Evolutionary conservation across 306 rosid species (phyloP), one percentile per base, ranked within the genome.

Genomic region (Cicer judaicum): DNA sequence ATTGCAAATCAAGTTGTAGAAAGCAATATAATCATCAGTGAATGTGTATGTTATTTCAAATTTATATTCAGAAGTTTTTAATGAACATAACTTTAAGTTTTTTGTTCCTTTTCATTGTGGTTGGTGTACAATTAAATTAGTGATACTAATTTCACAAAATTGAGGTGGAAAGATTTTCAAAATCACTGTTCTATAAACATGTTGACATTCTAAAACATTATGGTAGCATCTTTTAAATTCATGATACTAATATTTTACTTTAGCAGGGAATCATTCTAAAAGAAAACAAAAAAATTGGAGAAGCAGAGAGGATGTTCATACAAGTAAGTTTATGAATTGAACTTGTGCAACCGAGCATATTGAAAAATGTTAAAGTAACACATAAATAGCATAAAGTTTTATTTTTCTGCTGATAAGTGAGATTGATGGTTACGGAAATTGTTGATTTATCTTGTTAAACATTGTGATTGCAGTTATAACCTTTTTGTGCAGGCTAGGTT

Each of bases 221-320:
- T 36, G 10, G 18, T 12, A 29, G 5, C 65, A 59, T 36, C 15
- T 59, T 29, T 13, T 59, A 59, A 59, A 41, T 55, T 2, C 70
- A 54, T 41, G 40, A 81, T 64, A 79, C 44, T 76, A 29, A 74
- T 13, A 75, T 40, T 50, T 70, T 76, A 42, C 36, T 72, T 79
- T 13, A 83, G 76, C 86, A 93, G 97, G 98, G 97, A 80, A 88
- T 91, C 84, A 87, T 91, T 81, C 77, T 93, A 69, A 89, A 88
- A 82, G 91, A 93, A 84, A 93, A 89, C 76, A 91, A 89, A 16
- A 91, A 85, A 60, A 57, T 75, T 82, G 98, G 98, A 78, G 97
- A 85, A 68, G 97, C 98, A 19, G 98, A 93, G 85, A 84, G 98
- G 70, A 91, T 93, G 98, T 93, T 91, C 73, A 93, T 93, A 77